Conservation (phyloP, 257 asterid species). For the Nemophila menziesii region DNA sequence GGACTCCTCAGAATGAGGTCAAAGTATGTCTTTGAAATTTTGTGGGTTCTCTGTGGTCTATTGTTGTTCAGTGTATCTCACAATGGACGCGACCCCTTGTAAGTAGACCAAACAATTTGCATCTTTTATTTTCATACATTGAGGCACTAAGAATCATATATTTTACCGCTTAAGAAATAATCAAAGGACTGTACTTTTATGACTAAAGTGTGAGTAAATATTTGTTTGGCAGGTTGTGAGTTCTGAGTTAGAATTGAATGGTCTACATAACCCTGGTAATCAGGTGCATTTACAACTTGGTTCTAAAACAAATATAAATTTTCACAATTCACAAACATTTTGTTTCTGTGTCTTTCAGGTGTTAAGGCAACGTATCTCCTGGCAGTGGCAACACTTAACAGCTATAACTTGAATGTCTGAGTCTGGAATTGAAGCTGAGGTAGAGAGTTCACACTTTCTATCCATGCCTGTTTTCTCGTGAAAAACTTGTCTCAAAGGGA, state of each 20-base stretch:
- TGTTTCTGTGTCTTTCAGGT: slow-evolving; percentile 42
- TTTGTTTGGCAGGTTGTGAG: slow-evolving; percentile 72
- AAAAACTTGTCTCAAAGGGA: slow-evolving; percentile 91
- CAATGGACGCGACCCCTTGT: slow-evolving; percentile 99
- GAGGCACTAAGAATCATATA: not conserved
- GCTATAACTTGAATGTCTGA: slow-evolving; percentile 82
- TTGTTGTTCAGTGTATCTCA: slow-evolving; percentile 91
- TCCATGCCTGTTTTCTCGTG: slow-evolving; percentile 89
- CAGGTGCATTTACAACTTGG: slow-evolving; percentile 53
- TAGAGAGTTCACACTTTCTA: slow-evolving; percentile 74
- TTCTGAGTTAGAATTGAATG: slow-evolving; percentile 97
- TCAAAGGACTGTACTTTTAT: too few species aligned
- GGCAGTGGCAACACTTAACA: slow-evolving; percentile 71
- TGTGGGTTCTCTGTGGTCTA: slow-evolving; percentile 64
- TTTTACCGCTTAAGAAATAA: not conserved
- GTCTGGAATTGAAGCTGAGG: slow-evolving; percentile 67
- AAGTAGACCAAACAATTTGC: slow-evolving; percentile 25
- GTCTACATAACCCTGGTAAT: slow-evolving; percentile 97
- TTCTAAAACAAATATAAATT: too few species aligned
- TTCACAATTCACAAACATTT: slow-evolving; percentile 7
- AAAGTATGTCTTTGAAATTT: too few species aligned
- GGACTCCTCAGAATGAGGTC: too few species aligned
- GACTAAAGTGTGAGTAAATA: not conserved
- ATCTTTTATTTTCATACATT: not conserved
- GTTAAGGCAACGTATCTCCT: slow-evolving; percentile 98